phyloP scores from a whole-genome alignment of 148 eudicot species.

The Pouteria glomerata region DNA sequence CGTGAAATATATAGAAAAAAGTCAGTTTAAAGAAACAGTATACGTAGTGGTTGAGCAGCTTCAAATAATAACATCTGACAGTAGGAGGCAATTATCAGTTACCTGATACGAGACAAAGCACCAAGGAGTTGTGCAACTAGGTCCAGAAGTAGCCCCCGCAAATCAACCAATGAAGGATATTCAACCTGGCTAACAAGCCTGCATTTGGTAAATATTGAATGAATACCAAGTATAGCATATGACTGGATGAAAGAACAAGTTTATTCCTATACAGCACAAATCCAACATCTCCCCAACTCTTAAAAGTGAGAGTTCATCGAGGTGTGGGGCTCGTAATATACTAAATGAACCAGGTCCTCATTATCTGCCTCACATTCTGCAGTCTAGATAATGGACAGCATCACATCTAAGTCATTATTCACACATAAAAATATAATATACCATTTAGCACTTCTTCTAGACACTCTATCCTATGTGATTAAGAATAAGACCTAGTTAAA shows the following conservation, averaged over 20 bases:
- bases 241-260: slow-evolving; percentile 1
- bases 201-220: slow-evolving; percentile 22
- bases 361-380: not conserved
- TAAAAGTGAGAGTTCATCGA: slow-evolving; percentile 2
- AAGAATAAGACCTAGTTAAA: too few species aligned
- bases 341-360: not conserved
- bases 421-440: not conserved
- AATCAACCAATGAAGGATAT: slow-evolving; percentile 94
- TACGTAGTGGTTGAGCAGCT: not conserved
- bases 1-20: not conserved
- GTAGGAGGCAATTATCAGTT: slow-evolving; percentile 12
- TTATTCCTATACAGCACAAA: not conserved
- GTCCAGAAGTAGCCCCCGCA: slow-evolving; percentile 87
- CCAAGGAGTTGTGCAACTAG: slow-evolving; percentile 96
- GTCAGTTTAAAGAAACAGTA: not conserved
- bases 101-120: slow-evolving; percentile 97
- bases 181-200: slow-evolving; percentile 99
- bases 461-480: too few species aligned
- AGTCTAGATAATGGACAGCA: not conserved
- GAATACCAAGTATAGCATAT: not conserved
- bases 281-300: slow-evolving; percentile 6
- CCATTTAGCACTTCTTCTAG: not conserved
- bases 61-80: not conserved
- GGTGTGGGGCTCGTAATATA: not conserved
- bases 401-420: not conserved